Evolutionary conservation across 805 yeast species (phyloP).

Genomic region (Yamadazyma endophytica): DNA sequence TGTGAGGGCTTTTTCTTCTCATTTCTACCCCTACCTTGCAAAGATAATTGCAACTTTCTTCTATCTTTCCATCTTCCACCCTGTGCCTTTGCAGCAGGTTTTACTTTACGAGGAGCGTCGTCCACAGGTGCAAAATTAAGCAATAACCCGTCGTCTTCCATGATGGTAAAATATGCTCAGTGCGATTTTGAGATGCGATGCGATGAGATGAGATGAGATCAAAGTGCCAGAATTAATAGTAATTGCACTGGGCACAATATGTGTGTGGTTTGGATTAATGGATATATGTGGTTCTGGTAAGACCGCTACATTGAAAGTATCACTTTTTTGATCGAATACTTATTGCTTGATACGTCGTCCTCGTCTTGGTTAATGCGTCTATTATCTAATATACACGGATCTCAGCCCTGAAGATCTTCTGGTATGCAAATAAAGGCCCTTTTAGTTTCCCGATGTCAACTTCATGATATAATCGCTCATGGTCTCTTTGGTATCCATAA

Average conservation of each 20-base stretch:
- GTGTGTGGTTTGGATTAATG: neutral
- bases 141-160: conserved; percentile 65
- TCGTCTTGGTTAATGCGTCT: too few species aligned
- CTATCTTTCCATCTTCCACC: conserved; percentile 87
- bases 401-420: too few species aligned
- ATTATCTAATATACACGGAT: too few species aligned
- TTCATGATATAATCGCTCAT: conserved; percentile 3
- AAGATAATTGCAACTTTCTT: conserved; percentile 52
- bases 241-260: too few species aligned
- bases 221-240: too few species aligned
- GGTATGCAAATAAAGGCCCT: conserved; percentile 13
- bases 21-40: conserved; percentile 40
- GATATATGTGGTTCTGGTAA: neutral
- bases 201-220: conserved; percentile 8
- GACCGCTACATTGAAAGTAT: too few species aligned
- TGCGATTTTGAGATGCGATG: conserved; percentile 6
- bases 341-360: too few species aligned
- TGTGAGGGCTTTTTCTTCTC: conserved; percentile 13
- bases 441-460: conserved; percentile 14
- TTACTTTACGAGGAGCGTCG: conserved; percentile 16
- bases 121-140: conserved; percentile 61
- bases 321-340: too few species aligned
- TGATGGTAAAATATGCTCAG: too few species aligned
- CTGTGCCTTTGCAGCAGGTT: conserved; percentile 37
- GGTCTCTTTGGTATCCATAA: too few species aligned